Evolutionary conservation across 495 filamentous ascomycete species (phyloP).

Genomic region (Podospora pseudocomata): DNA sequence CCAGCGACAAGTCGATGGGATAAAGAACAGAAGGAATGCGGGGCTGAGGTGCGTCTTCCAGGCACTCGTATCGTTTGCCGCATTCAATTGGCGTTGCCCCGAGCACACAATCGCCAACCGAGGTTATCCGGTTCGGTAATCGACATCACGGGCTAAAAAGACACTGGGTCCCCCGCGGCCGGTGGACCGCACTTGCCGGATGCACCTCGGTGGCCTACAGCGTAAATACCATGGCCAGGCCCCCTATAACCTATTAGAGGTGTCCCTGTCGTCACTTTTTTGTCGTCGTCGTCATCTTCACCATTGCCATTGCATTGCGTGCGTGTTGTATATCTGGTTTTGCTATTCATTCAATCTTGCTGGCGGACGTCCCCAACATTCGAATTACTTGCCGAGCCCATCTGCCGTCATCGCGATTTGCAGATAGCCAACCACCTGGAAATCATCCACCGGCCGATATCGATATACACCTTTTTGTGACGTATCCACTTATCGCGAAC

Average conservation of each 20-base stretch:
- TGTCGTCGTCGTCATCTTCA: neutral
- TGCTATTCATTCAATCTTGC: neutral
- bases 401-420: slow-evolving; percentile 17
- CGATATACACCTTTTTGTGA: neutral
- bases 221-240: slow-evolving; percentile 3
- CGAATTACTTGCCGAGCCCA: slow-evolving; percentile 8
- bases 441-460: slow-evolving; percentile 14
- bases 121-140: slow-evolving; percentile 21
- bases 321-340: neutral
- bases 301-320: neutral
- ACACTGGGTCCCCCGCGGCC: slow-evolving; percentile 2
- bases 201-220: slow-evolving; percentile 6
- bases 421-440: neutral
- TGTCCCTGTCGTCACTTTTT: slow-evolving; percentile 13
- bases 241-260: neutral
- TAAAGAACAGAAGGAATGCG: neutral
- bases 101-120: slow-evolving; percentile 15
- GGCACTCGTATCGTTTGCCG: slow-evolving; percentile 7
- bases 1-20: neutral
- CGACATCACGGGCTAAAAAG: slow-evolving; percentile 19
- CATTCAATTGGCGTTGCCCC: slow-evolving; percentile 14
- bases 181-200: slow-evolving; percentile 7
- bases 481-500: neutral
- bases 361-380: neutral
- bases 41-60: neutral